Evolutionary conservation across 1,139 yeast genomes (phyloP), one percentile per base, ranked within the genome.

Genomic region (Meyerozyma elateridarum): DNA sequence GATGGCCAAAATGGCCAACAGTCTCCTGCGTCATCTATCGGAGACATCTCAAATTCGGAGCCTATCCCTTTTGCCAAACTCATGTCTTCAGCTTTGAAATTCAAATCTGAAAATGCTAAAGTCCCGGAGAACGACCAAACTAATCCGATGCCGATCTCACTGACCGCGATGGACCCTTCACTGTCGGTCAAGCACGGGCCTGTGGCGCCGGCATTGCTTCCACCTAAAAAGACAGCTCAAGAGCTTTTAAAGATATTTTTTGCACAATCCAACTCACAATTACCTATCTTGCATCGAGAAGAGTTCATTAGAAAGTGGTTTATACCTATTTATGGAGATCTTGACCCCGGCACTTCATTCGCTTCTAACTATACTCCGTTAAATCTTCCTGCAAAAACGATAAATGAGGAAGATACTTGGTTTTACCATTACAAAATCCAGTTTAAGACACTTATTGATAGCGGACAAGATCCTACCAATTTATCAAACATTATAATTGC

Each of bases 221-320:
- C 96, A 0, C 73, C 85, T 1, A 84, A 84, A 46, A 59, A 63
- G 15, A 73, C 78, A 13, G 95, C 96, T 0, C 76, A 82, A 45
- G 68, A 69, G 34, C 70, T 84, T 33, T 49, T 87, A n/a, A 70
- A 74, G 31, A 65, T 76, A 3, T 87, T 71, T 53, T 88, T 88
- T 49, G 75, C 85, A 15, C 91, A 83, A 45, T 75, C 91, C 12
- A 87, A 87, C 50, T 65, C 94, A 3, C 95, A 85, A 52, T 51
- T 84, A 24, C 96, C 96, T 0, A 68, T 87, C 4, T 56, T 88
- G 32, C 96, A 88, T 51, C 70, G 95, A 22, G 95, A 85, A 46
- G 76, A 73, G 41, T 87, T 87, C 48, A 53, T 88, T 28, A 61
- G 61, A 32, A 63, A 66, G 28, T 79, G 77, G 49, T 88, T 83